These are phyloP conservation scores for Pestalotiopsis sp. DNA, from an alignment of 2,329 filamentous ascomycete genomes.

Conservation along the genomic window DNA sequence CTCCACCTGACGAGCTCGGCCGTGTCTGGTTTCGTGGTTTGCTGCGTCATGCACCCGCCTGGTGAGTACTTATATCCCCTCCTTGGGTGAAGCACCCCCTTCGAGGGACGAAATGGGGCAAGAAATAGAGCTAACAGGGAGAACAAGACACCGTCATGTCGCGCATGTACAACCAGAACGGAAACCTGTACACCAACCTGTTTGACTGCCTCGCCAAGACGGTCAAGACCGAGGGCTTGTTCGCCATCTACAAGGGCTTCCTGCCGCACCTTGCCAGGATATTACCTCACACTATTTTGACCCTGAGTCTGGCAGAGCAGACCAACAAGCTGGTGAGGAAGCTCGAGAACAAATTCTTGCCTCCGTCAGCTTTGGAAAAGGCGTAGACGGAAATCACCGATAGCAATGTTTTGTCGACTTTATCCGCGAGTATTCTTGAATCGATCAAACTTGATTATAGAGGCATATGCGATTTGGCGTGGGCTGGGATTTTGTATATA, in stretches of 20 bases:
- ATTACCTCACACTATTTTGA: conserved; percentile 92
- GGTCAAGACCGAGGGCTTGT: conserved; percentile 82
- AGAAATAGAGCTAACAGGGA: conserved; percentile 11
- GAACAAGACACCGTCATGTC: conserved; percentile 90
- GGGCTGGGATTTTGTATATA: not conserved
- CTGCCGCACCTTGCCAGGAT: conserved; percentile 93
- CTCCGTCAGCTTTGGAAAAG: conserved; percentile 36
- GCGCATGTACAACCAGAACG: conserved; percentile 97
- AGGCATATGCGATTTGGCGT: not conserved
- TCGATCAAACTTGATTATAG: not conserved
- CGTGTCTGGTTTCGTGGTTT: conserved; percentile 92
- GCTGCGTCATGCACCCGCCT: conserved; percentile 96
- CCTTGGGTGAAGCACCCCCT: not conserved
- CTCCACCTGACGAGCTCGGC: conserved; percentile 89
- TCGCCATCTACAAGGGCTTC: conserved; percentile 98
- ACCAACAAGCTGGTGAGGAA: conserved; percentile 90
- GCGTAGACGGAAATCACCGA: conserved; percentile 14
- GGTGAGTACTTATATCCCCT: conserved; percentile 56
- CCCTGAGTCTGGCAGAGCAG: conserved; percentile 91
- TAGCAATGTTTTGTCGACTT: not conserved
- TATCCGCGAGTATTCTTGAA: not conserved
- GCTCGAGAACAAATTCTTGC: conserved; percentile 65
- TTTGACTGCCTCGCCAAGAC: conserved; percentile 93
- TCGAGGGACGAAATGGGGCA: not conserved
- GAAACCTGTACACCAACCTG: conserved; percentile 91